Evolutionary conservation across 2,329 filamentous ascomycete genomes (phyloP).

Genomic region (Cercospora sesami): DNA sequence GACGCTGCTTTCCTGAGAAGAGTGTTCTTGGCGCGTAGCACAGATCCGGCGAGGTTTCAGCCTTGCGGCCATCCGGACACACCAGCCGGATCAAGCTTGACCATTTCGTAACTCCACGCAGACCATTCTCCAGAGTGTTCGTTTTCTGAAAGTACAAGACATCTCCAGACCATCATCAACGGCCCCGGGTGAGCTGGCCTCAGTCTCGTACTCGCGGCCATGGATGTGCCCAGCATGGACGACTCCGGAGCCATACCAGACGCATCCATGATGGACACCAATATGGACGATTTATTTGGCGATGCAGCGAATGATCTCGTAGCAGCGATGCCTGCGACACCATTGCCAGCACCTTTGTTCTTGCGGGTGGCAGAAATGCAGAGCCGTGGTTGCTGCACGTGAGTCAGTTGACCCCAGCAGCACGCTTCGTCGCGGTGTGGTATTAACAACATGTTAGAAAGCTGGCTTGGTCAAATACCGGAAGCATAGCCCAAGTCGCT

Average conservation of each 20-base stretch:
- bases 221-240: slow-evolving; percentile 26
- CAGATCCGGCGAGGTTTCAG: slow-evolving; percentile 1
- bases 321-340: slow-evolving; percentile 54
- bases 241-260: slow-evolving; percentile 24
- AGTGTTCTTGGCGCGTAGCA: not conserved
- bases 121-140: not conserved
- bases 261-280: slow-evolving; percentile 30
- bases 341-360: slow-evolving; percentile 61
- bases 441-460: slow-evolving; percentile 54
- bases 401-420: slow-evolving; percentile 44
- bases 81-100: not conserved
- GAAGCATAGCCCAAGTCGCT: slow-evolving; percentile 79
- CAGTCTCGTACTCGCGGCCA: slow-evolving; percentile 2
- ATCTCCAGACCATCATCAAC: not conserved
- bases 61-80: not conserved
- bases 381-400: slow-evolving; percentile 78
- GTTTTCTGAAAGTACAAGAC: not conserved
- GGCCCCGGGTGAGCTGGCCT: not conserved
- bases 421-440: not conserved
- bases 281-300: slow-evolving; percentile 71
- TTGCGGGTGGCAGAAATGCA: slow-evolving; percentile 76
- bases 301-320: slow-evolving; percentile 57
- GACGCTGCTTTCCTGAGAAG: not conserved
- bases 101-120: not conserved
- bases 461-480: slow-evolving; percentile 83